Percentiles rank a stretch among this genome's conserved stretches.
Evolutionary conservation across 202 grass and related monocot genomes (phyloP).

Genomic region (Brachypodium distachyon): DNA sequence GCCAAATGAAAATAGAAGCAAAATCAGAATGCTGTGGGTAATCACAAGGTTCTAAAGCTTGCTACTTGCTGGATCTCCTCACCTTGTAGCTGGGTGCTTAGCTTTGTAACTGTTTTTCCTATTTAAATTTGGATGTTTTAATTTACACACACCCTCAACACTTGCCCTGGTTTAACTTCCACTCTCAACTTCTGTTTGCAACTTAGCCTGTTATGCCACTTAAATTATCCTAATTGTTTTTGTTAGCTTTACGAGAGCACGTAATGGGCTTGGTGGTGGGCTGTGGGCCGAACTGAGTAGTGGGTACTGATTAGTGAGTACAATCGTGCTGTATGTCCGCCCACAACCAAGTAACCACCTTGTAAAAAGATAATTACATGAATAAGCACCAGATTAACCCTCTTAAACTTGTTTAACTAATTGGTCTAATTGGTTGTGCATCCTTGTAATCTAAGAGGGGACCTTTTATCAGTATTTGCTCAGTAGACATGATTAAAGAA

Average conservation of each 20-base stretch:
- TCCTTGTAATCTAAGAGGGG: not conserved
- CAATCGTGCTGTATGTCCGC: not conserved
- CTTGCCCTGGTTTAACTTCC: no score
- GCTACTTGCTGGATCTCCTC: not conserved
- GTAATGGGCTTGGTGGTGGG: not conserved
- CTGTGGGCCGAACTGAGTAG: not conserved
- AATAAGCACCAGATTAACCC: not conserved
- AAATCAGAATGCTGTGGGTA: not conserved
- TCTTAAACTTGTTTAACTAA: not conserved
- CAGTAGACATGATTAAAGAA: not conserved
- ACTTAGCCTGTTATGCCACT: not conserved
- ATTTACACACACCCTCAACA: not conserved
- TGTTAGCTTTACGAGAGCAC: not conserved
- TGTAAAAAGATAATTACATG: not conserved
- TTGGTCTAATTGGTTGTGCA: not conserved
- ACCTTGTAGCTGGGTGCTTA: not conserved
- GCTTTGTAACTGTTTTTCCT: not conserved
- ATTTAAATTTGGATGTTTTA: not conserved
- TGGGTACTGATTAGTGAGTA: not conserved
- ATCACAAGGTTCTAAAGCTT: not conserved
- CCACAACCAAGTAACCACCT: not conserved
- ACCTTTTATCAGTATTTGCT: not conserved
- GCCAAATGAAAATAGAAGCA: not conserved
- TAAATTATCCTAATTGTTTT: not conserved
- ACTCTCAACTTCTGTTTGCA: not conserved